Evolutionary conservation across 2,329 filamentous ascomycete species (phyloP), one percentile per base, ranked within the genome.

Genomic region (Cladosporium sp.): DNA sequence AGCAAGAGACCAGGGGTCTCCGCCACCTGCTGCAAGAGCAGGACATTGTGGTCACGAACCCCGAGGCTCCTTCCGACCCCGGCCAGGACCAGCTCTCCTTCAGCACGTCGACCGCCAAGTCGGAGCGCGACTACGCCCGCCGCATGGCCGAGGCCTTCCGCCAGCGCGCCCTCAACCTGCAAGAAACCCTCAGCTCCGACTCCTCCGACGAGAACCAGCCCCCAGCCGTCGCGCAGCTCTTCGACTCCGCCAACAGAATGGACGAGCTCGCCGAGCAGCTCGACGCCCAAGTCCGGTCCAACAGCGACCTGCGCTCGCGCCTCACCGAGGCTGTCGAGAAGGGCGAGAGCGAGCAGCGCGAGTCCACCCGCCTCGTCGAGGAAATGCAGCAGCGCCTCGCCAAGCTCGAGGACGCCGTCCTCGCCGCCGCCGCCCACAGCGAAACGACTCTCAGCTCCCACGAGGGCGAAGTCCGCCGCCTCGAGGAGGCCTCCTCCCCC

Each of bases 1-100:
- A 96, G 69, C 87, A 93, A 67, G 93, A 98, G 72, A 95, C 95
- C 31, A 77, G 82, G 38, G 87, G 87, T n/a, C 78, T 98, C 38
- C 84, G 89, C 41, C 80, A 76, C 32, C 76, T 97, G 22, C 78
- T 97, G 16, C 76, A 84, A 56, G 89, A 95, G 68, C 87, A 91
- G 60, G 90, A 96, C 63, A 89, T 91, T 52, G 76, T 84, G 38
- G 83, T 87, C 19, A 84, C 86, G 78, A 79, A 13, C 71, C 59
- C 63, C 49, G 58, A 54, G 3, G 56, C 56, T 13, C 56, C 59
- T 14, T 53, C 49, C 18, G 48, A 50, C 40, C 48, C 48, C 7
- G 64, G 61, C 19, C 63, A 67, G 32, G 69, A 73, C 8, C 67
- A 70, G 53, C 56, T 92, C 8, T 84, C 48, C 3, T 50, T 50